Conservation (phyloP, 208 protist genomes). For the Herpetomonas muscarum region DNA sequence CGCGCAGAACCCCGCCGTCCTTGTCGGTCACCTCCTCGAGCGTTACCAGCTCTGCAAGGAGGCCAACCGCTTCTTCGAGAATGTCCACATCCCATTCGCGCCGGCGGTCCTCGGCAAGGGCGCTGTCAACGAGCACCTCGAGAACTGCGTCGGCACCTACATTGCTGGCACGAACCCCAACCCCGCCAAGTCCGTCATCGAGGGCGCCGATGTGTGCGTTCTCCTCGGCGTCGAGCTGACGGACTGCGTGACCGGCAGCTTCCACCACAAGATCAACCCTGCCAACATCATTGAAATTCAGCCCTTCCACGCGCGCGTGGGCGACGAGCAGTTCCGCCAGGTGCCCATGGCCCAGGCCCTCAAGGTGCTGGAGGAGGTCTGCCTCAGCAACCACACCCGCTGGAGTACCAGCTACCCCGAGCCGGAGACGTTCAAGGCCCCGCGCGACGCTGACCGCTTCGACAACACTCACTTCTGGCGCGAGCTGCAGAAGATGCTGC, state of each 20-base stretch:
- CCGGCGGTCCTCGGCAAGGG: slow-evolving; percentile 36
- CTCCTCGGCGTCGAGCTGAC: slow-evolving; percentile 33
- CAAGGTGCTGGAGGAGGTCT: slow-evolving; percentile 26
- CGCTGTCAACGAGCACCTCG: slow-evolving; percentile 31
- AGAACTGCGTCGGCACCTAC: slow-evolving; percentile 56
- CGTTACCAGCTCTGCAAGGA: slow-evolving; percentile 21
- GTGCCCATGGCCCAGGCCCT: slow-evolving; percentile 44
- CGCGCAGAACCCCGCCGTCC: slow-evolving; percentile 23
- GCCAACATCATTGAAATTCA: slow-evolving; percentile 39
- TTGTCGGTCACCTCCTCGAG: slow-evolving; percentile 38
- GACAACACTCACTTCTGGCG: slow-evolving; percentile 39
- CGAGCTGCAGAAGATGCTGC: slow-evolving; percentile 36
- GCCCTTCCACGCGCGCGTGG: slow-evolving; percentile 37
- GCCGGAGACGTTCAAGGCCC: slow-evolving; percentile 14
- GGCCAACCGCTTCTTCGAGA: slow-evolving; percentile 33
- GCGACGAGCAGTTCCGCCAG: slow-evolving; percentile 32
- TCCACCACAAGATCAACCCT: slow-evolving; percentile 39
- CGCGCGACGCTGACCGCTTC: slow-evolving; percentile 13
- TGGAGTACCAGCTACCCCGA: slow-evolving; percentile 40
- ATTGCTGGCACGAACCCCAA: slow-evolving; percentile 16
- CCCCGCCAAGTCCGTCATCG: slow-evolving; percentile 27
- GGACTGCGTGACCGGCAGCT: slow-evolving; percentile 33
- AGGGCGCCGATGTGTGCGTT: slow-evolving; percentile 41
- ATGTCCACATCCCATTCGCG: slow-evolving; percentile 40
- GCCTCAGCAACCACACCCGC: slow-evolving; percentile 21